A percentile compares a stretch with the other conserved stretches of the same genome.
Conservation (phyloP, 768 basidiomycete genomes). For the Boletus eberwhitei region DNA sequence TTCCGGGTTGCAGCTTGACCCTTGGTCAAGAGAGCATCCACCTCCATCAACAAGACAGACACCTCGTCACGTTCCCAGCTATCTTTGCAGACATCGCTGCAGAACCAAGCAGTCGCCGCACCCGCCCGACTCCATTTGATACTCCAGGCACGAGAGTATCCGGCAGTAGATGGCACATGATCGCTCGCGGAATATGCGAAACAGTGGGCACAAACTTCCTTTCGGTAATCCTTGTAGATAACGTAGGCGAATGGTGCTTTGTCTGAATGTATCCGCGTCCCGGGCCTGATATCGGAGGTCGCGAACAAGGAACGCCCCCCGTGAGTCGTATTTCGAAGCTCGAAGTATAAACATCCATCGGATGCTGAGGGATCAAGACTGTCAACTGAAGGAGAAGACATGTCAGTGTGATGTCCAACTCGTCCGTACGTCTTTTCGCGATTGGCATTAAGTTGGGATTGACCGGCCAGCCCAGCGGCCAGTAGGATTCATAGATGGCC, state of each 20-base stretch:
- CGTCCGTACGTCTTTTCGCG: not conserved
- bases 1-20: slow-evolving; percentile 28
- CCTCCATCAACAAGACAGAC: slow-evolving; percentile 30
- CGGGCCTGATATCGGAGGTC: slow-evolving; percentile 37
- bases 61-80: slow-evolving; percentile 39
- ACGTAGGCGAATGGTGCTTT: slow-evolving; percentile 53
- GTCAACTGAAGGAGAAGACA: slow-evolving; percentile 3
- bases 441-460: not conserved
- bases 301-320: slow-evolving; percentile 57
- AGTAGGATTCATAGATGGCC: not conserved
- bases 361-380: not conserved
- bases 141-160: slow-evolving; percentile 41
- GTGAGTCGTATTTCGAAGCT: slow-evolving; percentile 36
- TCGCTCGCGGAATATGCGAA: slow-evolving; percentile 51
- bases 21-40: slow-evolving; percentile 38
- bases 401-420: not conserved
- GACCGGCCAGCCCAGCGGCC: not conserved
- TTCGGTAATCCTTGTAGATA: slow-evolving; percentile 59
- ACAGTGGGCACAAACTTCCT: slow-evolving; percentile 65
- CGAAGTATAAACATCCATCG: slow-evolving; percentile 13
- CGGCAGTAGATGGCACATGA: slow-evolving; percentile 13
- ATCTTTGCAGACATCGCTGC: slow-evolving; percentile 45
- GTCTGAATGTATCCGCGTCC: slow-evolving; percentile 43
- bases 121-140: slow-evolving; percentile 32
- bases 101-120: slow-evolving; percentile 54